Evolutionary conservation across 1,284 basidiomycete genomes (phyloP).

Genomic region (Apiotrichum domesticum): DNA sequence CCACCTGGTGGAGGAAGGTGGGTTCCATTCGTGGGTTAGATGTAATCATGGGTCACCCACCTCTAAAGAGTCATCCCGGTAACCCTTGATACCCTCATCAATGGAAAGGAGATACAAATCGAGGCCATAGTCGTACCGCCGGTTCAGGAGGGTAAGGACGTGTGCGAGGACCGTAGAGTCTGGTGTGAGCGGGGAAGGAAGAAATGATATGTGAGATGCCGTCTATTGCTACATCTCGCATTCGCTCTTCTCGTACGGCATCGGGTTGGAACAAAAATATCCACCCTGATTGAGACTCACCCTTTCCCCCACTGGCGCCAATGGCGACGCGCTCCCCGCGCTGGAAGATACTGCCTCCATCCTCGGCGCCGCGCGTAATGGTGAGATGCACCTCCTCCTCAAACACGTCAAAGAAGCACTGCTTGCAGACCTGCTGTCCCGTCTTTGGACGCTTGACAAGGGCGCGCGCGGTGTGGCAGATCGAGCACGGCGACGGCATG

Average conservation of each 20-base stretch:
- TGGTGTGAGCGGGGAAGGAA: slow-evolving; percentile 40
- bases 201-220: background rate
- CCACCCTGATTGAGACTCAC: slow-evolving; percentile 47
- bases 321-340: slow-evolving; percentile 94
- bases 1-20: too few species aligned
- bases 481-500: slow-evolving; percentile 46
- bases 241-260: too few species aligned
- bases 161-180: slow-evolving; percentile 97
- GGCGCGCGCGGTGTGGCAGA: slow-evolving; percentile 71
- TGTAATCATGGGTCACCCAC: slow-evolving; percentile 47
- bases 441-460: slow-evolving; percentile 95
- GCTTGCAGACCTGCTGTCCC: slow-evolving; percentile 90
- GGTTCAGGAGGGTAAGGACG: slow-evolving; percentile 92
- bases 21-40: too few species aligned
- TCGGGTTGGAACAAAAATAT: too few species aligned
- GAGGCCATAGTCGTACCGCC: slow-evolving; percentile 86
- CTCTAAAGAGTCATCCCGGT: slow-evolving; percentile 94
- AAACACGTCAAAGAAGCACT: slow-evolving; percentile 94
- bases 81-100: slow-evolving; percentile 97
- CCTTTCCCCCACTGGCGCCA: slow-evolving; percentile 96
- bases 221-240: too few species aligned
- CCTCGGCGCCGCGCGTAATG: slow-evolving; percentile 53
- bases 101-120: slow-evolving; percentile 91
- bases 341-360: slow-evolving; percentile 69
- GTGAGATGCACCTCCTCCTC: slow-evolving; percentile 98